Evolutionary conservation across 148 eudicot genomes (phyloP).

Genomic region (Polygonum aviculare): DNA sequence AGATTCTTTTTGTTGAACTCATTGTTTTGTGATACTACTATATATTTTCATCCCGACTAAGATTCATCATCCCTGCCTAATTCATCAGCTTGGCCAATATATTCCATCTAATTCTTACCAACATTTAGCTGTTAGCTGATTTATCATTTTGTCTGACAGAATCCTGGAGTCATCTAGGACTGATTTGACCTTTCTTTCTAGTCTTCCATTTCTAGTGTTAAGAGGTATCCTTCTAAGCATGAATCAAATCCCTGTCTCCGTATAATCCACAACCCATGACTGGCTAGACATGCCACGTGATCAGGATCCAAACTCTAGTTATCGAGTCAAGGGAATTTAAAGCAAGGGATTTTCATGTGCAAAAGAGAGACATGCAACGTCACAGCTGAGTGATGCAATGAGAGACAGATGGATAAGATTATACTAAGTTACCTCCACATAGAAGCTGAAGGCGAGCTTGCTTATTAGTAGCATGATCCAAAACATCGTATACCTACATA

Average conservation of each 20-base stretch:
- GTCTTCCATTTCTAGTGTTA: too few relatives aligned
- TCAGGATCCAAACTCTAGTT: background rate
- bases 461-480: slow-evolving; percentile 82
- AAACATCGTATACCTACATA: slow-evolving; percentile 67
- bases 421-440: slow-evolving; percentile 65
- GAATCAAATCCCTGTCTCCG: background rate
- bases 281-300: background rate
- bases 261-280: background rate
- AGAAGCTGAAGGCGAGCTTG: slow-evolving; percentile 97
- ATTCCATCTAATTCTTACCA: background rate
- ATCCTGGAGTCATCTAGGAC: background rate
- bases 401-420: background rate
- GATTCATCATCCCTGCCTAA: background rate
- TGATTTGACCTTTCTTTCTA: background rate
- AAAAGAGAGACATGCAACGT: background rate
- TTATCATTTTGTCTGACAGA: background rate
- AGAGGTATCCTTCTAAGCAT: background rate
- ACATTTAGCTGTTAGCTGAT: background rate
- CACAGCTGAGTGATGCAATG: background rate
- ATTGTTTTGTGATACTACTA: background rate
- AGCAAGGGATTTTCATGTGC: background rate
- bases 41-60: background rate
- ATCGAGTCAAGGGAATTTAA: background rate
- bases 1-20: background rate
- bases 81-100: too few relatives aligned